These are phyloP conservation scores for Fusarium tanahbumbuense DNA, from an alignment of 2,329 filamentous ascomycete species.

Conservation along the genomic window DNA sequence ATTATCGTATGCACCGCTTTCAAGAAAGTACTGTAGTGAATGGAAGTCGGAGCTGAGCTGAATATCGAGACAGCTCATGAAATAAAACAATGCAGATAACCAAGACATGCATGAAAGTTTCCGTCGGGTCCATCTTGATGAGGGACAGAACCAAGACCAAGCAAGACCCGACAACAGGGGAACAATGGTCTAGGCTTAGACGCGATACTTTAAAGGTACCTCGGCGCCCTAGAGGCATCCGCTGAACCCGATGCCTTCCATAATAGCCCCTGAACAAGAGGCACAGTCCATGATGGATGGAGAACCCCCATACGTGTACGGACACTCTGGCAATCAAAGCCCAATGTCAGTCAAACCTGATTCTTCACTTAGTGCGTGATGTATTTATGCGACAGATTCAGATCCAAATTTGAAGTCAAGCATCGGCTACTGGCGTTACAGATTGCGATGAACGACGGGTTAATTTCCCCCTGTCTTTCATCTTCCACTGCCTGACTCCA, in stretches of 20 bases:
- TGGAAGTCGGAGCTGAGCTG: neutral
- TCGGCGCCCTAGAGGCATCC: constrained; percentile 21
- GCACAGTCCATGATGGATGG: constrained; percentile 22
- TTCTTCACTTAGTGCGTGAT: neutral
- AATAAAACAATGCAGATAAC: constrained; percentile 12
- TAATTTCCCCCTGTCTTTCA: constrained; percentile 33
- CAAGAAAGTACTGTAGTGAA: neutral
- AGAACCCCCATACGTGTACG: neutral
- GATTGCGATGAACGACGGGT: constrained; percentile 27
- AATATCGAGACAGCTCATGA: constrained; percentile 1
- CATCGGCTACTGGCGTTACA: constrained; percentile 14
- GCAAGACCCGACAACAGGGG: constrained; percentile 3
- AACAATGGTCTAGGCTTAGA: constrained; percentile 11
- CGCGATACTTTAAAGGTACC: constrained; percentile 31
- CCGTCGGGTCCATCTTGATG: constrained; percentile 7
- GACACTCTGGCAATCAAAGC: neutral
- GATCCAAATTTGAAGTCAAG: constrained; percentile 2
- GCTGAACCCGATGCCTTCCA: constrained; percentile 20
- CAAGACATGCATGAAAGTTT: constrained; percentile 36
- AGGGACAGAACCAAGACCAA: neutral
- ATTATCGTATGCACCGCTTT: neutral
- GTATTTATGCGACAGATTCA: constrained; percentile 11
- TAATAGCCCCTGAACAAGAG: constrained; percentile 32
- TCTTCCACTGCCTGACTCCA: constrained; percentile 23
- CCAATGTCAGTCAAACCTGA: neutral